Evolutionary conservation across 805 yeast genomes (phyloP).

Genomic region (Millerozyma acaciae): DNA sequence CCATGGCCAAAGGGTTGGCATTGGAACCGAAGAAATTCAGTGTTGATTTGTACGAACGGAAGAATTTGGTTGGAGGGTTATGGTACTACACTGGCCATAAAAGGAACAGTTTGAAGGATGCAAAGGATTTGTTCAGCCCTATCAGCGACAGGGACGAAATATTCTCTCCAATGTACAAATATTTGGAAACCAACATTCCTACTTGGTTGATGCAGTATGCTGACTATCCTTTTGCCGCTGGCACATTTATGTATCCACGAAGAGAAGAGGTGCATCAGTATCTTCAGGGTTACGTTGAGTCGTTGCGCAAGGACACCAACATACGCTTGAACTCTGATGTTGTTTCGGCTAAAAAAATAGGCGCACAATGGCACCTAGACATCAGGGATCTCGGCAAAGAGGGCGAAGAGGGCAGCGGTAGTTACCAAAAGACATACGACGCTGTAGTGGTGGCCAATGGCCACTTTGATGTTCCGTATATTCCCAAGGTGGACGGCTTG

Average conservation of each 20-base stretch:
- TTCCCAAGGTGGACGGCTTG: slow-evolving; percentile 31
- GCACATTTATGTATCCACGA: slow-evolving; percentile 50
- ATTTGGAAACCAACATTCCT: slow-evolving; percentile 68
- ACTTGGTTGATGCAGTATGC: slow-evolving; percentile 59
- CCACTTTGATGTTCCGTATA: slow-evolving; percentile 32
- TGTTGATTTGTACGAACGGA: slow-evolving; percentile 58
- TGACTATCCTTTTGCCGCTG: slow-evolving; percentile 13
- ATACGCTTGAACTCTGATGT: slow-evolving; percentile 14
- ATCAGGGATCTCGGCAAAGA: slow-evolving; percentile 7
- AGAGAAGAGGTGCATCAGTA: slow-evolving; percentile 62
- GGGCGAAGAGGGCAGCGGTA: background rate
- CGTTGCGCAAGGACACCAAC: slow-evolving; percentile 11
- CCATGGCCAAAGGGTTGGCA: slow-evolving; percentile 57
- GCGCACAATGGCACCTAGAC: slow-evolving; percentile 13
- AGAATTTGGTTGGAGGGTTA: slow-evolving; percentile 66
- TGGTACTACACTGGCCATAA: slow-evolving; percentile 55
- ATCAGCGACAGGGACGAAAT: slow-evolving; percentile 9
- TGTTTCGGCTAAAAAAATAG: slow-evolving; percentile 7
- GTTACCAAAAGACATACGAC: slow-evolving; percentile 17
- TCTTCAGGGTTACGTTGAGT: slow-evolving; percentile 48
- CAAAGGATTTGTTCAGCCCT: slow-evolving; percentile 13
- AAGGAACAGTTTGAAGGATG: slow-evolving; percentile 18
- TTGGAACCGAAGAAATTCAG: slow-evolving; percentile 44
- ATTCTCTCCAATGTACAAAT: slow-evolving; percentile 55
- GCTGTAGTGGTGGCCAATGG: slow-evolving; percentile 39